These are phyloP conservation scores for Coniochaeta sp. DNA, from an alignment of 2,329 filamentous ascomycete genomes.

Conservation along the genomic window DNA sequence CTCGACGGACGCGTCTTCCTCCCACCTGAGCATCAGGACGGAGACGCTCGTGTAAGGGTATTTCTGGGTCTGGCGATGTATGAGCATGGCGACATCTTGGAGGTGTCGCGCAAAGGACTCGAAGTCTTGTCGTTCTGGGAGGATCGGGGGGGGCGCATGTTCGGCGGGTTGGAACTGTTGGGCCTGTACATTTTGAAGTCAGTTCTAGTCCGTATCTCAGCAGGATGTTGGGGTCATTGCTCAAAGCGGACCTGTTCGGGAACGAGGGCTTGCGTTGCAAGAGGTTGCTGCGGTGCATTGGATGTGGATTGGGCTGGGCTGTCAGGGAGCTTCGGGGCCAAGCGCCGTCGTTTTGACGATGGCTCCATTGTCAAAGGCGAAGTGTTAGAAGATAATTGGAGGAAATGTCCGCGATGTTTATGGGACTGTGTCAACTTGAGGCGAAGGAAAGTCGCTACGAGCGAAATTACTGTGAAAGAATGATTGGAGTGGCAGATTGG, in stretches of 20 bases:
- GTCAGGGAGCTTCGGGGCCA: constrained; percentile 20
- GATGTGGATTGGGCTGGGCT: constrained; percentile 7
- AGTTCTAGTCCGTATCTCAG: not conserved
- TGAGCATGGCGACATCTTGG: constrained; percentile 61
- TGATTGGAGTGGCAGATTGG: not conserved
- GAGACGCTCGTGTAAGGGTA: constrained; percentile 52
- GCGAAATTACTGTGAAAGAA: not conserved
- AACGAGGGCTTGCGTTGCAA: not conserved
- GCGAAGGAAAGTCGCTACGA: no score
- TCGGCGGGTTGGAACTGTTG: constrained; percentile 14
- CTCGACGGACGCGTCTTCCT: constrained; percentile 49
- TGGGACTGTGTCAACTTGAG: no score
- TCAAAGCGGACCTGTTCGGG: not conserved
- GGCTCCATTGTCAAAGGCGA: constrained; percentile 14
- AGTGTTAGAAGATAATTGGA: not conserved
- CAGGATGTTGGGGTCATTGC: not conserved
- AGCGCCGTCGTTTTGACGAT: constrained; percentile 18
- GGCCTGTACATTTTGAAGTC: constrained; percentile 7
- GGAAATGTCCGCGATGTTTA: not conserved
- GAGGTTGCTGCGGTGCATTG: not conserved
- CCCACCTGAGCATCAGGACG: constrained; percentile 55
- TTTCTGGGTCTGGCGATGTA: constrained; percentile 55
- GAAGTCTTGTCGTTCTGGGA: constrained; percentile 50
- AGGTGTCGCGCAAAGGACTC: constrained; percentile 61
- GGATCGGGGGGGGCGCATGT: constrained; percentile 7